Percentiles rank a stretch among this genome's conserved stretches.
These are phyloP conservation scores for Calocera viscosa DNA, from an alignment of 768 basidiomycete genomes.

Conservation along the genomic window DNA sequence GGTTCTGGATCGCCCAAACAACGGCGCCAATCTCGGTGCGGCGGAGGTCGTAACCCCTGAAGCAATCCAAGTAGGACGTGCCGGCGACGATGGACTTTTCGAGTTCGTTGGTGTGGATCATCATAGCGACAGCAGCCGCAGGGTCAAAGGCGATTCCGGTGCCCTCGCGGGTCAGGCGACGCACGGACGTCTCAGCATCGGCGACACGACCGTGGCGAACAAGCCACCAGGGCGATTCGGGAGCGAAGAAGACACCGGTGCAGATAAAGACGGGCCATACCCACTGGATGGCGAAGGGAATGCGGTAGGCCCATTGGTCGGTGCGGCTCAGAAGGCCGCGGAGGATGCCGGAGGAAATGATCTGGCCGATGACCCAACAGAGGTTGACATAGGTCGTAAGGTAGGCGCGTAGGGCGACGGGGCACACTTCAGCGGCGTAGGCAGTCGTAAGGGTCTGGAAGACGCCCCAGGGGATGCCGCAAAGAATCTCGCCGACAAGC, in stretches of 20 bases:
- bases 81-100: conserved; percentile 26
- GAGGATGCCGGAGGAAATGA: conserved; percentile 14
- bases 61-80: conserved; percentile 27
- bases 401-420: conserved; percentile 17
- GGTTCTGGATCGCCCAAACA: conserved; percentile 23
- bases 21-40: conserved; percentile 27
- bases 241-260: conserved; percentile 21
- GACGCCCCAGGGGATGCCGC: conserved; percentile 25
- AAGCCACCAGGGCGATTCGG: conserved; percentile 24
- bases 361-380: conserved; percentile 23
- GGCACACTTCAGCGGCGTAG: conserved; percentile 22
- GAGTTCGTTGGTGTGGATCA: conserved; percentile 27
- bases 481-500: conserved; percentile 18
- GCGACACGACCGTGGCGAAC: conserved; percentile 22
- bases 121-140: conserved; percentile 26
- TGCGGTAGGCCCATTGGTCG: conserved; percentile 14
- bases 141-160: conserved; percentile 20
- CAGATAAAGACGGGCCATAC: conserved; percentile 26
- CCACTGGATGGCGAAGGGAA: conserved; percentile 13
- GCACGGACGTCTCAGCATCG: conserved; percentile 21
- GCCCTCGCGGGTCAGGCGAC: conserved; percentile 14
- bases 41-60: conserved; percentile 23
- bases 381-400: conserved; percentile 25
- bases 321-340: neutral
- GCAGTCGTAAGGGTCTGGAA: conserved; percentile 22